Evolutionary conservation across 1,139 yeast species (phyloP), one percentile per base, ranked within the genome.

Genomic region (Pichia sp.): DNA sequence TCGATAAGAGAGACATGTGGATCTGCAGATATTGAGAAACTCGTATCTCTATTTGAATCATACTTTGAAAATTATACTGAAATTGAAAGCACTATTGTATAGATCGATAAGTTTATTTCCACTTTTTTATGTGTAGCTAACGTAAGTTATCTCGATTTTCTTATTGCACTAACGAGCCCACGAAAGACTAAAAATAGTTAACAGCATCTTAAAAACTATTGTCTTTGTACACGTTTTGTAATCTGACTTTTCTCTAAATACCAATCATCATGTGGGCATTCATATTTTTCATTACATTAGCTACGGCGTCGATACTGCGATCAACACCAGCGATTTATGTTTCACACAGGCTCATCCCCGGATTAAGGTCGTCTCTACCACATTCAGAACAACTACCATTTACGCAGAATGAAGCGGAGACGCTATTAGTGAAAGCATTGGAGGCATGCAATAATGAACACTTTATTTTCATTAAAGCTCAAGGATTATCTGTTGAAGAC

Each of bases 1-100:
- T 84, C 95, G 2, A 82, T 86, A 45, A 75, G 98, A 61, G 98
- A 91, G 62, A 89, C 95, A 3, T 91, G 95, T 31, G 96, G 96
- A 8, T 63, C 86, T 17, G 69, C 66, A 39, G 97, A 89, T 63
- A 68, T 89, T 30, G 77, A 68, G 35, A 69, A 71, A 48, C 75
- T 86, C 45, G 71, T 77, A 38, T 64, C 66, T 38, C 67, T 89
- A 49, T 85, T 84, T 59, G 69, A 66, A 51, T 68, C 76, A 17
- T 88, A 72, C 59, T 85, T 77, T 58, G 77, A 72, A 52, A 58
- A 67, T 43, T 77, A 58, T 45, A 46, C 59, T 20, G 43, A 44
- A 5, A 40, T 65, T 21, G 70, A 67, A 46, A 41, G 40, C 20
- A 60, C 55, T 21, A 30, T 30, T 11, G 17, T 30, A 5, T 30